A percentile compares a stretch with the other conserved stretches of the same genome.
Conservation (phyloP, 2,329 filamentous ascomycete species). For the Claviceps quebecensis region DNA sequence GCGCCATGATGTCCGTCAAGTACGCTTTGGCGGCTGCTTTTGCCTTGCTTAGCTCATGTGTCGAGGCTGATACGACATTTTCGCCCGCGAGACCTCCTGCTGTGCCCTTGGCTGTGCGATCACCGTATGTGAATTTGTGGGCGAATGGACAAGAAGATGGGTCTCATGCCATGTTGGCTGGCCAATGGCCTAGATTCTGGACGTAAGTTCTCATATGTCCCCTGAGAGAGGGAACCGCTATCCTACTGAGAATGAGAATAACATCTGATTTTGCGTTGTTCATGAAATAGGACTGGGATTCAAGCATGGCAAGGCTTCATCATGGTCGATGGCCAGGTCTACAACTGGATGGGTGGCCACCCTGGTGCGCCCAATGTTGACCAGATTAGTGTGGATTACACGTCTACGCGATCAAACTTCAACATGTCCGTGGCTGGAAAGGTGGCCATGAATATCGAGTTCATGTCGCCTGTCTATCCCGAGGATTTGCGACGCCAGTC, state of each 20-base stretch:
- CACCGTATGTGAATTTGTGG: slow-evolving; percentile 63
- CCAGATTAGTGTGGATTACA: slow-evolving; percentile 54
- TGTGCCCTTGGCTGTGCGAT: slow-evolving; percentile 58
- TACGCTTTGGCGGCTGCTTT: slow-evolving; percentile 10
- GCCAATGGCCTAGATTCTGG: slow-evolving; percentile 58
- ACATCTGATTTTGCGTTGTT: background rate
- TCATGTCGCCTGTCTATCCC: slow-evolving; percentile 56
- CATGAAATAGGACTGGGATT: slow-evolving; percentile 28
- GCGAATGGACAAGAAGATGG: slow-evolving; percentile 45
- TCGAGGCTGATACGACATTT: slow-evolving; percentile 36
- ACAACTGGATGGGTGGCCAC: slow-evolving; percentile 54
- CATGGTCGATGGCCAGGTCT: slow-evolving; percentile 48
- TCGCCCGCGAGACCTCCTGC: slow-evolving; percentile 51
- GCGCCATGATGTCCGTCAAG: slow-evolving; percentile 11
- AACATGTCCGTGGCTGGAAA: slow-evolving; percentile 47
- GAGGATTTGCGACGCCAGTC: slow-evolving; percentile 54
- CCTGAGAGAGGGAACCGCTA: background rate
- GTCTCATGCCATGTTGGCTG: slow-evolving; percentile 53
- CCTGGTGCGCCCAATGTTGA: slow-evolving; percentile 34
- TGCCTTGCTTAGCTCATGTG: slow-evolving; percentile 7
- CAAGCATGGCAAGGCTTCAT: slow-evolving; percentile 57
- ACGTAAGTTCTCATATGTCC: slow-evolving; percentile 29
- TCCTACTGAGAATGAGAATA: background rate
- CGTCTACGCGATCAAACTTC: slow-evolving; percentile 58
- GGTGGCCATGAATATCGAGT: slow-evolving; percentile 52